phyloP scores from a whole-genome alignment of 148 eudicot genomes.

The Fagopyrum homotropicum region DNA sequence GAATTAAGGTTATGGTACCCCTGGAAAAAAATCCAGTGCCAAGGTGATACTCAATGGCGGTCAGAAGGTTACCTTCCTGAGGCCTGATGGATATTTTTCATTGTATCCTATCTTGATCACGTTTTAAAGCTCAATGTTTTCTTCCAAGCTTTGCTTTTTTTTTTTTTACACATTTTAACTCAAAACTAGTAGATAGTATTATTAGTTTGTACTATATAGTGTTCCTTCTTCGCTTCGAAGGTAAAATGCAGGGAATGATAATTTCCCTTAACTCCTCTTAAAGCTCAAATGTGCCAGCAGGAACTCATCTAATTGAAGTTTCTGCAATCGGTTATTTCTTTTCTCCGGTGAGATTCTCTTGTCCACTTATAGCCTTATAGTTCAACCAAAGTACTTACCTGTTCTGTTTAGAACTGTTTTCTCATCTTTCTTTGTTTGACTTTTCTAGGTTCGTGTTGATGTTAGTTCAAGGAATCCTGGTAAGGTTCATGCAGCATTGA shows the following conservation, averaged over 20 bases:
- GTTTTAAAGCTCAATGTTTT: neutral
- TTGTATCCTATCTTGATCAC: constrained; percentile 70
- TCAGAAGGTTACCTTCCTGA: constrained; percentile 70
- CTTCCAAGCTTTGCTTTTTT: neutral
- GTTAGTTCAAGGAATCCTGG: constrained; percentile 96
- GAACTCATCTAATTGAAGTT: constrained; percentile 97
- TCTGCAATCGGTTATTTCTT: constrained; percentile 80
- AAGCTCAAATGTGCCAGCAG: constrained; percentile 90
- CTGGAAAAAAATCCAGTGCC: constrained; percentile 54
- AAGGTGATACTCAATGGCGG: constrained; percentile 93
- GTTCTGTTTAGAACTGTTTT: neutral
- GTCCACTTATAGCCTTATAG: neutral
- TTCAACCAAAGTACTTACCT: neutral
- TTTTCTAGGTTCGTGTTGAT: constrained; percentile 77
- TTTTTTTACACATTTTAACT: neutral
- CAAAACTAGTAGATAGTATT: neutral
- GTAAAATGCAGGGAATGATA: constrained; percentile 4
- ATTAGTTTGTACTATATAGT: neutral
- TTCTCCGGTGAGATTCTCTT: constrained; percentile 64
- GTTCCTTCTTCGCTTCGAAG: neutral
- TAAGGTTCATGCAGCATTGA: constrained; percentile 93
- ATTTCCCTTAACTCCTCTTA: constrained; percentile 42
- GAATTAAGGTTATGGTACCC: constrained; percentile 51
- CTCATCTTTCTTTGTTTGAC: neutral
- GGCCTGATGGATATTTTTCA: constrained; percentile 96